Conservation (phyloP, 139 green algal genomes). For the Deuterostichococcus epilithicus region DNA sequence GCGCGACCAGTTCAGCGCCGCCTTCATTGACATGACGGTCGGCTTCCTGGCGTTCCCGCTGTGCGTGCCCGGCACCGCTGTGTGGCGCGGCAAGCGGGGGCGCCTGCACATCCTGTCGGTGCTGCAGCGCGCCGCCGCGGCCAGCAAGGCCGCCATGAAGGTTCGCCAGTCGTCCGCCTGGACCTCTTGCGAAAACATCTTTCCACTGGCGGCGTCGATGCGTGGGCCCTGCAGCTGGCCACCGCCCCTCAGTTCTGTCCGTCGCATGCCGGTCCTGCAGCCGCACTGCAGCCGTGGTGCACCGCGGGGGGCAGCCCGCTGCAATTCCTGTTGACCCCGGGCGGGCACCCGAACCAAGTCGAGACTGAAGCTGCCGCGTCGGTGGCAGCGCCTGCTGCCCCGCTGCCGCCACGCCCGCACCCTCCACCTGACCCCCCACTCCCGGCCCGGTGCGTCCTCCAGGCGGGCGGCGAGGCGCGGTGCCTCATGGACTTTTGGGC, state of each 20-base stretch:
- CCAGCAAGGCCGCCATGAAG: constrained; percentile 48
- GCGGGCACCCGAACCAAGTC: too few relatives aligned
- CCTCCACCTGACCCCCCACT: too few relatives aligned
- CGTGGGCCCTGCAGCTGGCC: too few relatives aligned
- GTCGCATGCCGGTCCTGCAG: too few relatives aligned
- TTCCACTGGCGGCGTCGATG: neutral
- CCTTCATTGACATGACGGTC: constrained; percentile 74
- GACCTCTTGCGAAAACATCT: constrained; percentile 65
- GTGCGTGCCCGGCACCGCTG: constrained; percentile 73
- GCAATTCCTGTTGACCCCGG: too few relatives aligned
- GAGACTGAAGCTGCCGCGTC: too few relatives aligned
- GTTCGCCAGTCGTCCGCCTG: constrained; percentile 42
- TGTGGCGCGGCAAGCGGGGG: constrained; percentile 69
- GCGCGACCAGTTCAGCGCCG: constrained; percentile 51
- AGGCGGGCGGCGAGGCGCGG: constrained; percentile 49
- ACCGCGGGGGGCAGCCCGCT: too few relatives aligned
- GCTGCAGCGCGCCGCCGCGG: constrained; percentile 47
- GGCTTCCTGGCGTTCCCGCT: constrained; percentile 75
- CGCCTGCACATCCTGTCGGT: constrained; percentile 62
- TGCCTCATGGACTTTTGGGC: constrained; percentile 78
- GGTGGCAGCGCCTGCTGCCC: too few relatives aligned
- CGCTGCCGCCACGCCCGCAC: too few relatives aligned
- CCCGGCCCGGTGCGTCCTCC: neutral
- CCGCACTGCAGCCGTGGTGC: too few relatives aligned
- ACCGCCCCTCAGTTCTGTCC: too few relatives aligned